Evolutionary conservation across 768 basidiomycete genomes (phyloP).

Genomic region (Suillus lakei): DNA sequence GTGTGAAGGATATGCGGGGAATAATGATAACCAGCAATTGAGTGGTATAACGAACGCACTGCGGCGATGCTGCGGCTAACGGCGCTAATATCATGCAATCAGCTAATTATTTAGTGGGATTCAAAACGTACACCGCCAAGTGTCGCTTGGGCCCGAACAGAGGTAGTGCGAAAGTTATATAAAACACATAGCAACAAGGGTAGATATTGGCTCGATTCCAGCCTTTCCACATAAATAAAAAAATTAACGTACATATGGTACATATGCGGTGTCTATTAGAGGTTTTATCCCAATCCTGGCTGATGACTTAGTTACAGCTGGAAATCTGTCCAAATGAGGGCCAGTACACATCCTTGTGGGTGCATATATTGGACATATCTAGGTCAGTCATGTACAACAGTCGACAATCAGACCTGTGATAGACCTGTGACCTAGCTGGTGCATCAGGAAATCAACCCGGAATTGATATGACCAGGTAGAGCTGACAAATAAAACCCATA

Average conservation of each 20-base stretch:
- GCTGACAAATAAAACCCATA: too few relatives aligned
- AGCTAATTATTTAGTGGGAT: not conserved
- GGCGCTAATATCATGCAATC: not conserved
- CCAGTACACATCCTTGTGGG: not conserved
- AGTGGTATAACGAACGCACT: slow-evolving; percentile 2
- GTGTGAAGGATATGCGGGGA: slow-evolving; percentile 14
- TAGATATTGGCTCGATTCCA: not conserved
- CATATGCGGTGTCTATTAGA: not conserved
- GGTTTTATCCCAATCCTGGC: not conserved
- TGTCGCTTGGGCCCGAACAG: not conserved
- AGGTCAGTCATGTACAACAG: not conserved
- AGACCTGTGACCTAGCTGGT: slow-evolving; percentile 2
- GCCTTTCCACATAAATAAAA: not conserved
- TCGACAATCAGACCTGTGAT: not conserved
- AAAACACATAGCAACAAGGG: not conserved
- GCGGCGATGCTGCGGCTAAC: not conserved
- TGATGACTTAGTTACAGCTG: not conserved
- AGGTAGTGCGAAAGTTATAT: not conserved
- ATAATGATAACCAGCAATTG: slow-evolving; percentile 20
- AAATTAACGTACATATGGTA: not conserved
- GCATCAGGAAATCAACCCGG: too few relatives aligned
- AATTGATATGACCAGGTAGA: too few relatives aligned
- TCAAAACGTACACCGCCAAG: not conserved
- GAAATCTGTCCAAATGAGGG: not conserved
- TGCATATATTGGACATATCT: not conserved